phyloP scores from a whole-genome alignment of 495 filamentous ascomycete genomes.

The Daldinia concentrica region DNA sequence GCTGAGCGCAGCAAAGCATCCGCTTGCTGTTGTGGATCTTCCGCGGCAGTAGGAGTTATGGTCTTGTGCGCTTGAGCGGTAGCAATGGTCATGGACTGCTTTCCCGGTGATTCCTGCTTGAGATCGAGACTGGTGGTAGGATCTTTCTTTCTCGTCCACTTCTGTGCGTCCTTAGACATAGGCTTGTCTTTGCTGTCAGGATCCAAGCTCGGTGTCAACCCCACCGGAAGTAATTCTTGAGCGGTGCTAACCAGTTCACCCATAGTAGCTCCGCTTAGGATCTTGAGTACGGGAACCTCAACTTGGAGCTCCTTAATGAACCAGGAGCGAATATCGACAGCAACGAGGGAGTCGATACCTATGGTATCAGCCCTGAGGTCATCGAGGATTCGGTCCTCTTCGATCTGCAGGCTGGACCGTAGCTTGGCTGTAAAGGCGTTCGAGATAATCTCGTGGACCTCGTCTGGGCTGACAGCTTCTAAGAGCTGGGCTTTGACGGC shows the following conservation, averaged over 20 bases:
- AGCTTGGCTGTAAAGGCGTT: slow-evolving; percentile 3
- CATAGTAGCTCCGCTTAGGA: slow-evolving; percentile 52
- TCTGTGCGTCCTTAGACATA: not conserved
- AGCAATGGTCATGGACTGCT: not conserved
- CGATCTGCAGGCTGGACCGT: not conserved
- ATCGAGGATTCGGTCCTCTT: not conserved
- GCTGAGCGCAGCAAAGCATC: not conserved
- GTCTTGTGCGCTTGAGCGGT: not conserved
- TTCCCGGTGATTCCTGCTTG: not conserved
- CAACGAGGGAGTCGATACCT: slow-evolving; percentile 44
- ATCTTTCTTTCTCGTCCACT: not conserved
- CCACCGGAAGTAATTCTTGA: not conserved
- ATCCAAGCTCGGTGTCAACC: not conserved
- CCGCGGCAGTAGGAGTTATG: no score
- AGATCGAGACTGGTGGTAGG: not conserved
- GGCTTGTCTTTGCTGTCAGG: not conserved
- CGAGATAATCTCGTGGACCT: slow-evolving; percentile 15
- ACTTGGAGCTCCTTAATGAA: slow-evolving; percentile 49
- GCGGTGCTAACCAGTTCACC: slow-evolving; percentile 1
- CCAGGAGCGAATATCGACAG: slow-evolving; percentile 57
- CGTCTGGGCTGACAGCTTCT: slow-evolving; percentile 11
- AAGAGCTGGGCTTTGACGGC: not conserved
- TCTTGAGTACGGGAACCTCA: slow-evolving; percentile 61
- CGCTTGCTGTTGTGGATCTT: not conserved
- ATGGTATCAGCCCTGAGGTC: not conserved